Base-by-base conservation (phyloP, 345 rosid species). In the Moringa oleifera region DNA sequence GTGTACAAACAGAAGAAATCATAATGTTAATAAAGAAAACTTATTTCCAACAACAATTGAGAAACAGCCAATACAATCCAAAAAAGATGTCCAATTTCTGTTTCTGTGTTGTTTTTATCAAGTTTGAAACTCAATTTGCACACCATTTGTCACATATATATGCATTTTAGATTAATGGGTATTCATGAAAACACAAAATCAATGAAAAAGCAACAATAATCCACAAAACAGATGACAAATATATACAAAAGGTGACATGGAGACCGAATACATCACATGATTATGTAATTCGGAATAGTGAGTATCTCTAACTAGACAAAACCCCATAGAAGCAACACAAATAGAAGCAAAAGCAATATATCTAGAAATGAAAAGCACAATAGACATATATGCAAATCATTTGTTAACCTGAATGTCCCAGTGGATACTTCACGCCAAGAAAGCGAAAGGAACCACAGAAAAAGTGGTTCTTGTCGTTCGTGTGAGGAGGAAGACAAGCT, bases 351-450 rank as follows among this genome's bases (percentile, higher is more conserved):
- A 49, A 58, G 5, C 2, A 23, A 18, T 51, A 55, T 41, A 58
- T 58, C 28, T n/a, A 20, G 19, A 53, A 3, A 50, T 0, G 23
- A 25, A 60, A 19, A 22, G 16, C 6, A 21, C 25, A 23, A 28
- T 18, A n/a, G 4, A 25, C n/a, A 55, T 55, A 20, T 28, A 54
- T 19, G 52, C 13, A 25, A 15, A 33, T 20, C 1, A 21, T 7
- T 57, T 16, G 0, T 19, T 58, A 65, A 88, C 91, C 91, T 79
- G 86, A 74, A 57, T 52, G 80, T 57, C 77, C 61, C 18, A 62
- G 52, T 47, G 81, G 77, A 53, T 37, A 51, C 0, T 57, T 60
- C 53, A 53, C 12, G 2, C 53, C 66, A n/a, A 28, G 21, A 10
- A 70, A 21, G 61, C 46, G 49, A 52, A 20, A 52, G 25, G 64